phyloP scores from a whole-genome alignment of 2,329 filamentous ascomycete genomes.

The Pseudopithomyces chartarum region DNA sequence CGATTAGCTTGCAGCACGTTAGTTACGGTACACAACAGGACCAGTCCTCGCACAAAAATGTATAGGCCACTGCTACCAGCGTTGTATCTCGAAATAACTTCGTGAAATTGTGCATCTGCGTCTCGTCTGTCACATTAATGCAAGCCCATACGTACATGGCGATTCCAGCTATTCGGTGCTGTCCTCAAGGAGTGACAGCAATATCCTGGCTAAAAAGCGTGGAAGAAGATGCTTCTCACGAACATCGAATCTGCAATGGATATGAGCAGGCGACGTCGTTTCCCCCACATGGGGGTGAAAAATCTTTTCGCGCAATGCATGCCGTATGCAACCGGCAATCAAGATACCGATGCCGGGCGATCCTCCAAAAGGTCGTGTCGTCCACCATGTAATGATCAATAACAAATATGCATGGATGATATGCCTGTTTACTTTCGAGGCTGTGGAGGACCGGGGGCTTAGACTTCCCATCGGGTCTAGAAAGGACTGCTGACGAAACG shows the following conservation, averaged over 20 bases:
- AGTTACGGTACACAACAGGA: constrained; percentile 38
- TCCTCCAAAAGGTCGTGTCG: constrained; percentile 11
- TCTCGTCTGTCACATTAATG: constrained; percentile 30
- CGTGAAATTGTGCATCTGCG: constrained; percentile 22
- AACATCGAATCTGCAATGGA: constrained; percentile 18
- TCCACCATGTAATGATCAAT: constrained; percentile 11
- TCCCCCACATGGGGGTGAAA: not conserved
- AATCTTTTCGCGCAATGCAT: constrained; percentile 17
- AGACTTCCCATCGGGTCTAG: constrained; percentile 8
- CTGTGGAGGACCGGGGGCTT: constrained; percentile 4
- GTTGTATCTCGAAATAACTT: constrained; percentile 27
- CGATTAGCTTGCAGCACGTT: constrained; percentile 37
- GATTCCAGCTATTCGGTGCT: constrained; percentile 18
- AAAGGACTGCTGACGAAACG: constrained; percentile 17
- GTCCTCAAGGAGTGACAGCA: constrained; percentile 11
- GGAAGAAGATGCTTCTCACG: not conserved
- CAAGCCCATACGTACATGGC: constrained; percentile 17
- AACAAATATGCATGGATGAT: constrained; percentile 23
- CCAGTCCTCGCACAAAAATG: constrained; percentile 26
- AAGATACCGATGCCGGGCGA: constrained; percentile 16
- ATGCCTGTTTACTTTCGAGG: constrained; percentile 6
- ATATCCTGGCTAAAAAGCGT: constrained; percentile 1
- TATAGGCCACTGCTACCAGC: constrained; percentile 20
- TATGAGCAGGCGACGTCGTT: constrained; percentile 13
- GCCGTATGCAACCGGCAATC: constrained; percentile 33